These are phyloP conservation scores for Lactarius indigo DNA, from an alignment of 768 basidiomycete genomes.

Conservation along the genomic window DNA sequence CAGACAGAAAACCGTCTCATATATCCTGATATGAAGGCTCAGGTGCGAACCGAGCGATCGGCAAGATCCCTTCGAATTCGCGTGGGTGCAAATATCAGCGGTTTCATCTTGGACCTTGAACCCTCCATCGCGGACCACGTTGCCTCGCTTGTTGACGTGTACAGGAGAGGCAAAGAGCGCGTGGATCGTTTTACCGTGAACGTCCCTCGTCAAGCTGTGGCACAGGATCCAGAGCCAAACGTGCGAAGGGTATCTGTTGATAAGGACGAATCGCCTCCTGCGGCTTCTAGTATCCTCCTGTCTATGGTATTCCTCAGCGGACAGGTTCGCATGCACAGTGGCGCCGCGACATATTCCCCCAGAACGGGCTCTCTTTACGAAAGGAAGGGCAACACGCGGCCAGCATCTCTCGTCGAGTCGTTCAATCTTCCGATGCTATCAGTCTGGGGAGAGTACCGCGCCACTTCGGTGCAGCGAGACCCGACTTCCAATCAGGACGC, in stretches of 20 bases:
- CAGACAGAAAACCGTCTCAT: slow-evolving; percentile 65
- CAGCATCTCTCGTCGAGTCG: slow-evolving; percentile 53
- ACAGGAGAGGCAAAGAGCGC: slow-evolving; percentile 74
- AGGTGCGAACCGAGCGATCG: slow-evolving; percentile 55
- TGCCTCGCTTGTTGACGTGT: slow-evolving; percentile 82
- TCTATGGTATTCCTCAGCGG: slow-evolving; percentile 83
- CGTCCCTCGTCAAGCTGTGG: slow-evolving; percentile 43
- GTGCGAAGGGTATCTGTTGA: slow-evolving; percentile 19
- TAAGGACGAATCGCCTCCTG: slow-evolving; percentile 36
- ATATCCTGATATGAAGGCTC: slow-evolving; percentile 79
- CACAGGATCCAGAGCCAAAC: slow-evolving; percentile 7
- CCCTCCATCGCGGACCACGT: slow-evolving; percentile 74
- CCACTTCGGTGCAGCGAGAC: slow-evolving; percentile 46
- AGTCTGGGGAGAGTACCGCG: slow-evolving; percentile 80
- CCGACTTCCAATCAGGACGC: slow-evolving; percentile 29
- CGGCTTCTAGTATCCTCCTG: slow-evolving; percentile 58
- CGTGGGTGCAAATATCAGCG: slow-evolving; percentile 69
- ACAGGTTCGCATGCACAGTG: slow-evolving; percentile 69
- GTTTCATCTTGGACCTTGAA: slow-evolving; percentile 83
- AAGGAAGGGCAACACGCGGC: slow-evolving; percentile 51
- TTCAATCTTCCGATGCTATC: slow-evolving; percentile 75
- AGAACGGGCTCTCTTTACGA: slow-evolving; percentile 34
- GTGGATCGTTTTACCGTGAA: slow-evolving; percentile 63
- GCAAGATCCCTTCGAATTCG: slow-evolving; percentile 50
- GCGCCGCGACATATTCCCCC: slow-evolving; percentile 36